Evolutionary conservation across 495 filamentous ascomycete species (phyloP), one percentile per base, ranked within the genome.

Genomic region (Baudoinia panamericana): DNA sequence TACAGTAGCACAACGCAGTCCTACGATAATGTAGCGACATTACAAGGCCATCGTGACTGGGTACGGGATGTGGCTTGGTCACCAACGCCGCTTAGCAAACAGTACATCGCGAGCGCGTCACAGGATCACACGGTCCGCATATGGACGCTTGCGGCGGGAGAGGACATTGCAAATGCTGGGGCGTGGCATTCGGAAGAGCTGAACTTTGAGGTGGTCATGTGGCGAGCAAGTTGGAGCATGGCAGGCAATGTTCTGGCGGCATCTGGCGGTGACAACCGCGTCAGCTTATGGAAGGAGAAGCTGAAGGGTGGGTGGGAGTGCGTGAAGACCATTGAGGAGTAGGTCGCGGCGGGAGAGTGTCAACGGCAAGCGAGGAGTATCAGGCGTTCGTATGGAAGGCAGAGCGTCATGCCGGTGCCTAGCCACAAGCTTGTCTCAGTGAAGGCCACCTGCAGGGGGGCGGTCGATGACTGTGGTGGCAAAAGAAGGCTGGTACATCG

Each of bases 41-140:
- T 78, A 38, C 55, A 63, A 4, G 90, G 90, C 50, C 90, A 99
- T 60, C 78, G 76, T 0, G 90, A 96, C 66, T 99, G 90, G 90
- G 90, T 99, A 35, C 81, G 90, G 33, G 92, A 99, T 58, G 90
- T 99, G 6, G 84, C 88, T 10, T 96, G 92, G 92, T 81, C 80
- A 31, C 90, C 90, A 5, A 92, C 83, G 39, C 81, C 96, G 31
- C 69, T 96, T 44, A 80, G 82, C 55, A 96, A 93, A 70, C 78
- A 75, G 31, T 99, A 99, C 65, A 93, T 99, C 49, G 92, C 90
- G 17, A 81, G 76, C 12, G 90, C 88, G 11, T 78, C 74, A n/a
- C 86, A 96, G 66, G 90, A 99, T 54, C 87, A 86, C 69, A 93
- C 84, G 9, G 88, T 96, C 38, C 73, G 87, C 38, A 94, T 99